These are phyloP conservation scores for Ogataea pini DNA, from an alignment of 805 yeast species.

Conservation along the genomic window DNA sequence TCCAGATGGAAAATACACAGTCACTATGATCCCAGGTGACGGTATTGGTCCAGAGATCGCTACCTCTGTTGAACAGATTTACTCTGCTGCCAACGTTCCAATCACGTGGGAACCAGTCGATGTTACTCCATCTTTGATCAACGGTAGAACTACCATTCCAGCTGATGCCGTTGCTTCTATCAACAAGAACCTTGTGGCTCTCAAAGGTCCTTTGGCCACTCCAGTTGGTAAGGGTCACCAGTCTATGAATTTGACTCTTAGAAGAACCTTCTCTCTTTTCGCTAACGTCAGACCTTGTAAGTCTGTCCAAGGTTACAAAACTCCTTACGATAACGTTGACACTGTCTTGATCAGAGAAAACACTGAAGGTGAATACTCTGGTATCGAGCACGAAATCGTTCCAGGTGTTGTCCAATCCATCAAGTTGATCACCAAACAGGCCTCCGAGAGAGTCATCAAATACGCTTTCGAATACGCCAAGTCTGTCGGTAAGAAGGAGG, in stretches of 20 bases:
- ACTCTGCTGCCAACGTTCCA: conserved; percentile 92
- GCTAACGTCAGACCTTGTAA: conserved; percentile 98
- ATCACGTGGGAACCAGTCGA: conserved; percentile 97
- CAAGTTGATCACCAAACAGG: conserved; percentile 94
- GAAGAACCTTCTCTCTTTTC: conserved; percentile 93
- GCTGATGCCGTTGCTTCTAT: conserved; percentile 89
- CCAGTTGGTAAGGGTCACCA: conserved; percentile 99
- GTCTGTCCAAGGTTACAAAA: conserved; percentile 89
- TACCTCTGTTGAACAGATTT: conserved; percentile 88
- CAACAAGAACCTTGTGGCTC: conserved; percentile 89
- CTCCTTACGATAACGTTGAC: conserved; percentile 87
- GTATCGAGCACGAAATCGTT: conserved; percentile 96
- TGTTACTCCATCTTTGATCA: conserved; percentile 88
- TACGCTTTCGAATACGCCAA: conserved; percentile 97
- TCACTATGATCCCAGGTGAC: conserved; percentile 96
- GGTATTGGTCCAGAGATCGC: conserved; percentile 98
- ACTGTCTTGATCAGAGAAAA: conserved; percentile 97
- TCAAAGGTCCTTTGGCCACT: conserved; percentile 97
- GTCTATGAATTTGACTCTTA: conserved; percentile 93
- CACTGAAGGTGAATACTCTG: conserved; percentile 99
- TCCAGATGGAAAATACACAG: conserved; percentile 83
- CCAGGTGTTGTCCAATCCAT: conserved; percentile 99
- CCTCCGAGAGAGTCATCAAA: conserved; percentile 94
- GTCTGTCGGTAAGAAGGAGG: conserved; percentile 82
- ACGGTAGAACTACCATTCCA: conserved; percentile 93